Base-by-base conservation (phyloP, 306 rosid genomes). In the Inga oerstediana region DNA sequence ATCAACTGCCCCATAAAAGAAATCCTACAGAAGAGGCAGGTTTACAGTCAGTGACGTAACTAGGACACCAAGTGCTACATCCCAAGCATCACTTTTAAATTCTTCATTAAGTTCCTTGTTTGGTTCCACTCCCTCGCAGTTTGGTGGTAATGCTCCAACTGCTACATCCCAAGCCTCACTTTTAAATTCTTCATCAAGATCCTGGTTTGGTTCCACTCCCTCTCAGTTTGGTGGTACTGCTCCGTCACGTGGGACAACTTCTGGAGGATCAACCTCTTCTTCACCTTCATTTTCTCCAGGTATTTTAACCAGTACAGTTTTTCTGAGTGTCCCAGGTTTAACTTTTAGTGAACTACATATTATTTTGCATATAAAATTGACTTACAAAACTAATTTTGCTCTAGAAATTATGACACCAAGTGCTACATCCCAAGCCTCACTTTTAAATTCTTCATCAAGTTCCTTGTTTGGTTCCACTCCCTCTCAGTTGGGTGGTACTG, bases 251-350 rank as follows among this genome's bases (percentile, higher is more conserved):
- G 84, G 89, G 82, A 19, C 93, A 44, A 85, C 92, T 76, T 24
- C 86, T 32, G 90, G 91, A 86, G 56, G 81, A 79, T 88, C 98
- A 76, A 84, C 91, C 84, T 92, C 92, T 85, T 91, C 92, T 85
- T 85, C 94, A 78, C 82, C 91, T 61, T 90, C 98, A 67, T 94
- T 89, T 85, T 87, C 88, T 82, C 83, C 93, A 76, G 98, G 98
- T 94, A 91, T 74, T 66, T 83, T 83, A 74, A 80, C 56, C 49
- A 34, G 62, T 75, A 80, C 72, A 49, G 68, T 76, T 78, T 59
- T 66, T 17, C 39, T 35, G 51, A 48, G 66, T 79, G 51, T 12
- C 69, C 19, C 30, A 74, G 32, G 61, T 74, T 61, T 65, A 62
- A 79, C 66, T 71, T 56, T 74, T 74, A 34, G 61, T 66, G 64